A percentile compares a stretch with the other conserved stretches of the same genome.
Conservation (phyloP, 2,329 filamentous ascomycete genomes). For the Aureobasidium sp. region DNA sequence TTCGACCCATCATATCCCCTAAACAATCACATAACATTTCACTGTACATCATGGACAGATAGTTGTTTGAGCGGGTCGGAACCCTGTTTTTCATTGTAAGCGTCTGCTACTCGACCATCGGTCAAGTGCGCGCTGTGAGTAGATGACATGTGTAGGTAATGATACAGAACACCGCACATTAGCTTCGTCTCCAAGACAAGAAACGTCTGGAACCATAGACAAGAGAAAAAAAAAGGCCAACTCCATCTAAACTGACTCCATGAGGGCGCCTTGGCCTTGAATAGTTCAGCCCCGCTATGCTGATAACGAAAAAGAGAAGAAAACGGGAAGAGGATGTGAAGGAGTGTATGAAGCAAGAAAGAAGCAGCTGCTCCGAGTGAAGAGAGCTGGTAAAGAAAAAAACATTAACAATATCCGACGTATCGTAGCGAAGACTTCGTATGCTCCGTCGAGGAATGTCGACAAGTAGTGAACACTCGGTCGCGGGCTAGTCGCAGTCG, state of each 20-base stretch:
- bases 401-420: slow-evolving; percentile 12
- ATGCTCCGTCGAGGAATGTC: neutral
- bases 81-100: slow-evolving; percentile 2
- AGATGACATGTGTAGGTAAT: slow-evolving; percentile 10
- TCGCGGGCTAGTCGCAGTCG: neutral
- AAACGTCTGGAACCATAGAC: neutral
- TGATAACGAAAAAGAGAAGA: neutral
- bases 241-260: neutral
- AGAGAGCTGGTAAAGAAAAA: neutral
- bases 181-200: neutral
- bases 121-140: slow-evolving; percentile 8
- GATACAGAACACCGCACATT: slow-evolving; percentile 13
- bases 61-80: neutral
- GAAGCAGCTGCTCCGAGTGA: neutral
- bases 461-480: neutral
- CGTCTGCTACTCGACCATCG: slow-evolving; percentile 8
- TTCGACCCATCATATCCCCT: neutral
- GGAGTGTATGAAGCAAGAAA: slow-evolving; percentile 1
- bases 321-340: slow-evolving; percentile 2
- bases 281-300: slow-evolving; percentile 10
- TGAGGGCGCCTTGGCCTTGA: neutral
- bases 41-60: neutral
- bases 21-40: neutral
- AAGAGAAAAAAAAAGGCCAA: slow-evolving; percentile 2
- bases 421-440: neutral